Base-by-base conservation (phyloP, 192 early-diverging fungal species). In the Coemansia sp. region DNA sequence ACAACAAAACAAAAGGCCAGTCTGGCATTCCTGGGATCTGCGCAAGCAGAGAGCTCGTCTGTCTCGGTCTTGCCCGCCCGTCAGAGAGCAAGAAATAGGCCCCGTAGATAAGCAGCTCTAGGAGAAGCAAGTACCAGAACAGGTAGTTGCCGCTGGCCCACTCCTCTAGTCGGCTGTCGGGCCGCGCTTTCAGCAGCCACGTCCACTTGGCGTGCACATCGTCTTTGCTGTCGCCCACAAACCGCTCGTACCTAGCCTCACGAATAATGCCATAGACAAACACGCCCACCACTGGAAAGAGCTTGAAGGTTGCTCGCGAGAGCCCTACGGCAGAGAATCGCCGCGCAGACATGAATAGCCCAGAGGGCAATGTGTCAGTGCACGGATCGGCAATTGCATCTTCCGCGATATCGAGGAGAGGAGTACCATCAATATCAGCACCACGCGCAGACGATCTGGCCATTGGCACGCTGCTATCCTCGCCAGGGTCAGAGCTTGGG, bases 241-340 rank as follows among this genome's bases (percentile, higher is more conserved):
- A 48, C 2, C 42, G 64, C 53, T 73, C 79, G 46, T 82, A 65
- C 36, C 60, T 32, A 12, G 68, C 39, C 67, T 82, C 79, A 29
- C 79, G 79, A 13, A 34, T 55, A 36, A 74, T n/a, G 10, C 79
- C 79, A 44, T 70, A 76, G 11, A 82, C 39, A 68, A 72, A 82
- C 39, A 82, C 64, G 38, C 68, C 58, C n/a, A 62, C 32, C 15
- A 74, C 65, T 2, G 79, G 79, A 10, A 65, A 24, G 17, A 76
- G 71, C 41, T 62, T 67, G 7, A 76, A 71, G 7, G 68, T 7
- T n/a, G 71, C 44, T 22, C 64, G 70, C 40, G 65, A 76, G 22
- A 76, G 67, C 6, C 79, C 74, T 17, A 69, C 39, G 34, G 59
- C 65, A 13, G 79, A 82, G 58, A 82, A 82, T 50, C 42, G 51